Evolutionary conservation across 1,284 basidiomycete species (phyloP), one percentile per base, ranked within the genome.

Genomic region (Grifola frondosa): DNA sequence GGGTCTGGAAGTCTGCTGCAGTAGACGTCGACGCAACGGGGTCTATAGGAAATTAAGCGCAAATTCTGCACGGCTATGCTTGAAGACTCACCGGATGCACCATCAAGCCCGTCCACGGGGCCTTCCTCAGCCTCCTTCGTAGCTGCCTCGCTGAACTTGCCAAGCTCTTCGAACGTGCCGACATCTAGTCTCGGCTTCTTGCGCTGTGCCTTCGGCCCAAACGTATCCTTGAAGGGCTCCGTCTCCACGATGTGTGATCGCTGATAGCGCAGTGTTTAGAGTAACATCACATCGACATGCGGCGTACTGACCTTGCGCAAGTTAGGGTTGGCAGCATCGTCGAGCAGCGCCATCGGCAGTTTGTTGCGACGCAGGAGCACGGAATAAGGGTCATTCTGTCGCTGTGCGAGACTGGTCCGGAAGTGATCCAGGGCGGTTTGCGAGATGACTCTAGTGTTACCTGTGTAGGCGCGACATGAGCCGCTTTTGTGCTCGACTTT

Each of bases 381-480:
- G 6, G 91, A 93, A 64, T 97, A 97, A 0, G 95, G 95, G 61
- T 97, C 93, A 65, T 90, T 79, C 58, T 91, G 90, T 64, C 85
- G 92, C 11, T 78, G 71, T 23, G 80, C 76, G 35, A 97, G 75
- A 53, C 88, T 92, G 11, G 89, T 91, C 39, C 94, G 75, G 70
- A 97, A 97, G 65, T 96, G 94, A 60, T 97, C 94, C 58, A 97
- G 69, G 6, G 94, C 93, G 29, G 81, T 88, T 62, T 97, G 94
- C n/a, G 91, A 93, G 63, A 99, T 98, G 40, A 98, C 96, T 61
- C 97, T 78, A 10, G 97, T 99, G 70, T 99, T 99, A 35, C 95
- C 91, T 94, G 52, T 24, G 13, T 16, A 43, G 37, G 3, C n/a
- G n/a, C n/a, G n/a, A n/a, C n/a, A n/a, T n/a, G n/a, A n/a, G n/a